Conservation (phyloP, 164 flowering plant genomes). For the Paratinospora sagittata region DNA sequence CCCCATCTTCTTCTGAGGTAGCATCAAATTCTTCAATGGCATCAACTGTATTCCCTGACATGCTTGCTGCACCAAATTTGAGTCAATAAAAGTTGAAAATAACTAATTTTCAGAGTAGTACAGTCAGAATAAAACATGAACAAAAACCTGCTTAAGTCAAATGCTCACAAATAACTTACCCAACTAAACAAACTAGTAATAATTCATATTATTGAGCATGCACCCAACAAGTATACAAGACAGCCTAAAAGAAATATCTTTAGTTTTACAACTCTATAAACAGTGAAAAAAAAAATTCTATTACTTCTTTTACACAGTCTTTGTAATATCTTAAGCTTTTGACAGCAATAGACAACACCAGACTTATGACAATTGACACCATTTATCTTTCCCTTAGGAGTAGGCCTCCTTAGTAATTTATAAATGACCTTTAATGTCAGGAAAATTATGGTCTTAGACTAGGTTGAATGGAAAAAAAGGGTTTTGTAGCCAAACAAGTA, state of each 20-base stretch:
- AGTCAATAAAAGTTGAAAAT: not conserved
- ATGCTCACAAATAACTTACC: not conserved
- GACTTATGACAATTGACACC: not conserved
- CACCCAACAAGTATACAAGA: not conserved
- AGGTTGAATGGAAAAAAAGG: no score
- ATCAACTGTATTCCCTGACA: conserved; percentile 59
- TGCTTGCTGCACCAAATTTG: conserved; percentile 45
- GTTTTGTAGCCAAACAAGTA: no score
- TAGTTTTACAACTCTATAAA: no score
- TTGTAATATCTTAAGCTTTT: not conserved
- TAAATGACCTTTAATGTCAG: no score
- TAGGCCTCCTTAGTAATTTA: no score
- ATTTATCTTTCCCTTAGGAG: not conserved
- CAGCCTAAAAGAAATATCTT: not conserved
- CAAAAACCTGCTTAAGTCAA: not conserved
- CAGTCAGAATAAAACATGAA: not conserved
- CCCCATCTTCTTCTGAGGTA: conserved; percentile 40
- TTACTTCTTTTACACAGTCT: no score
- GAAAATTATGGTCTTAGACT: no score
- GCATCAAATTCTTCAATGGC: conserved; percentile 64
- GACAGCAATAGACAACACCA: not conserved
- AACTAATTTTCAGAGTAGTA: not conserved
- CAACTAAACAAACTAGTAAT: not conserved
- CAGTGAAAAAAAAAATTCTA: no score
- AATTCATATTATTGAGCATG: not conserved